Evolutionary conservation across 2,329 filamentous ascomycete species (phyloP).

Genomic region (Diaporthe sp.): DNA sequence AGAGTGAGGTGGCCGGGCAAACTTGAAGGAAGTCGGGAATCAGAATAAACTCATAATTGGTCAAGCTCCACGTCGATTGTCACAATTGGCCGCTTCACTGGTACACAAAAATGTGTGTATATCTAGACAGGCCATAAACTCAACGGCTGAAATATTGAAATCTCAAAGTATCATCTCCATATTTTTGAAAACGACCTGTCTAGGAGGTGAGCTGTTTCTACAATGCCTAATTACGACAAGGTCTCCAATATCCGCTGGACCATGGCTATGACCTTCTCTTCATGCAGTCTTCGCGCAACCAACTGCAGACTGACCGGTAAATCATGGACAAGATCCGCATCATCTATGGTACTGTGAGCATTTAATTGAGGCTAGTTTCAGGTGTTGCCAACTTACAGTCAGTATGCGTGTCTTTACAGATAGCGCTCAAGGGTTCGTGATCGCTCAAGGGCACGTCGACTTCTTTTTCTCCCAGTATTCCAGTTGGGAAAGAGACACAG

Average conservation of each 20-base stretch:
- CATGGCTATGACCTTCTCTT: slow-evolving; percentile 57
- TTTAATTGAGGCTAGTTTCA: background rate
- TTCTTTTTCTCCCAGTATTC: slow-evolving; percentile 55
- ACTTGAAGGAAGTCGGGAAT: background rate
- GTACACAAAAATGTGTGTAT: background rate
- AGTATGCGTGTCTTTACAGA: slow-evolving; percentile 55
- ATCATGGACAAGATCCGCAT: slow-evolving; percentile 55
- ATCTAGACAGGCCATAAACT: background rate
- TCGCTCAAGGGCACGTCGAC: slow-evolving; percentile 52
- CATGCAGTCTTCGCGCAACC: slow-evolving; percentile 57
- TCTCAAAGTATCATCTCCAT: too few relatives aligned
- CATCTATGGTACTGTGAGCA: slow-evolving; percentile 50
- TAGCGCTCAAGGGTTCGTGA: slow-evolving; percentile 53
- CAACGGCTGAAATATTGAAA: background rate
- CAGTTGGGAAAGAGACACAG: slow-evolving; percentile 62
- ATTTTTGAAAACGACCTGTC: too few relatives aligned
- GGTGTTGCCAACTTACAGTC: slow-evolving; percentile 56
- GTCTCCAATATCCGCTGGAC: slow-evolving; percentile 45
- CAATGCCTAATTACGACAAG: background rate
- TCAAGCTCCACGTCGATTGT: background rate
- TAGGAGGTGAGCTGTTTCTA: too few relatives aligned
- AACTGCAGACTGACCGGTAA: slow-evolving; percentile 58
- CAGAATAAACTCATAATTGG: background rate
- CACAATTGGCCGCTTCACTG: background rate
- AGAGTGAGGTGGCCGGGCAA: background rate